Percentiles rank a stretch among this genome's conserved stretches.
phyloP scores from a whole-genome alignment of 2,329 filamentous ascomycete genomes.

The Aspergillus eucalypticola region DNA sequence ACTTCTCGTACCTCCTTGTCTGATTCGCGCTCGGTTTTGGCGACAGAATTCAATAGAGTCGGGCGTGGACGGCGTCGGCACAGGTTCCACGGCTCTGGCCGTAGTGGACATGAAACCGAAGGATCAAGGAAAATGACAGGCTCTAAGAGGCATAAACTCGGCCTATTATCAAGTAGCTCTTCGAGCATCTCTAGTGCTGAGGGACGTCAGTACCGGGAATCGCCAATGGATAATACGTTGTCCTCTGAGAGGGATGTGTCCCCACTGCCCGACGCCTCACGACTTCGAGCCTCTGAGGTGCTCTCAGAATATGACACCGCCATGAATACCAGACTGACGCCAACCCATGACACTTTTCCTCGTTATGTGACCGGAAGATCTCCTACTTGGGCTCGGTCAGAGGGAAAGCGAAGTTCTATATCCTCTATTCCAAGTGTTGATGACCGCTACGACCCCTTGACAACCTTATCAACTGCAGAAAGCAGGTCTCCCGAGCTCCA shows the following conservation, averaged over 20 bases:
- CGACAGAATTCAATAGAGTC: constrained; percentile 51
- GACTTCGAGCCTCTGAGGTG: background rate
- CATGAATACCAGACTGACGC: background rate
- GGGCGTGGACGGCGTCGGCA: constrained; percentile 60
- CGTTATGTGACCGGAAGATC: constrained; percentile 1
- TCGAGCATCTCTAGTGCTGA: constrained; percentile 61
- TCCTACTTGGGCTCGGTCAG: constrained; percentile 51
- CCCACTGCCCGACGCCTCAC: background rate
- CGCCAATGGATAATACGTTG: background rate
- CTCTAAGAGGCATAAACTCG: constrained; percentile 56
- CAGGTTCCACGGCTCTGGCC: constrained; percentile 59
- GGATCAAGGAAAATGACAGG: constrained; percentile 52
- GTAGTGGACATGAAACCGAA: constrained; percentile 57
- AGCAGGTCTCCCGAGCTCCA: constrained; percentile 48
- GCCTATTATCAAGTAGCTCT: constrained; percentile 51
- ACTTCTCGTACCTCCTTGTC: constrained; percentile 37
- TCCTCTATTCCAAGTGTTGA: constrained; percentile 55
- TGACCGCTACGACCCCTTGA: constrained; percentile 34
- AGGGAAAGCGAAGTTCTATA: constrained; percentile 54
- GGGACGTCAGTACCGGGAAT: constrained; percentile 15
- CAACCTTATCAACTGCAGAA: constrained; percentile 47
- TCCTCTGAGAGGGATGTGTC: constrained; percentile 11
- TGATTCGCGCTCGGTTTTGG: constrained; percentile 40
- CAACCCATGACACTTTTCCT: background rate
- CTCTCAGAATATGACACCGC: constrained; percentile 1